Conservation (phyloP, 306 rosid species). For the Abrus precatorius region DNA sequence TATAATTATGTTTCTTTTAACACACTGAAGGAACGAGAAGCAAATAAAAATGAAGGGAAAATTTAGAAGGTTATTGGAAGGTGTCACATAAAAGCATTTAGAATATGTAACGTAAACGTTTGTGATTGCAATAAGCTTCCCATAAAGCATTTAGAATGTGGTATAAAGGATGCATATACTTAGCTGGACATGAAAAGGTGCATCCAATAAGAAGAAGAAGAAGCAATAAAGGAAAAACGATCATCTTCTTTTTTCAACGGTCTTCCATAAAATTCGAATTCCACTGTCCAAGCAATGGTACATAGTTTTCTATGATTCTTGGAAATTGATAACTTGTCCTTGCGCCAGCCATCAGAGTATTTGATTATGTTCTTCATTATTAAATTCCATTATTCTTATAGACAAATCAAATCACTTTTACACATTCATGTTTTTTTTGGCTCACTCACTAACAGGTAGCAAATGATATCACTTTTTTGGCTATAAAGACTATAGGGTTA, state of each 20-base stretch:
- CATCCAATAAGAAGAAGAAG: slow-evolving; percentile 14
- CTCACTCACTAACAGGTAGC: neutral
- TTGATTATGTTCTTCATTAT: slow-evolving; percentile 32
- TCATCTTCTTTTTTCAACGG: slow-evolving; percentile 51
- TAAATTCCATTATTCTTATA: slow-evolving; percentile 13
- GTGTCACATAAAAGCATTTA: too few species aligned
- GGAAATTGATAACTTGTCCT: slow-evolving; percentile 42
- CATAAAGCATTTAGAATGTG: slow-evolving; percentile 36
- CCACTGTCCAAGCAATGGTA: neutral
- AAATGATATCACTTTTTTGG: neutral
- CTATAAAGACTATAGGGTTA: neutral
- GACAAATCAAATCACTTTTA: slow-evolving; percentile 11
- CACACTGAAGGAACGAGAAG: neutral
- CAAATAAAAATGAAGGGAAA: neutral
- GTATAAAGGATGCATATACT: too few species aligned
- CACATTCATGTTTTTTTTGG: too few species aligned
- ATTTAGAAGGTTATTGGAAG: too few species aligned
- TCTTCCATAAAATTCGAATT: slow-evolving; percentile 56
- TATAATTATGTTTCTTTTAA: too few species aligned
- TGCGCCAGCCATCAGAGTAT: slow-evolving; percentile 10
- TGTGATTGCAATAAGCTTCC: neutral
- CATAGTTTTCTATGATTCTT: slow-evolving; percentile 11
- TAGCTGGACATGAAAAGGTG: slow-evolving; percentile 54
- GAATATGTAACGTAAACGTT: slow-evolving; percentile 10
- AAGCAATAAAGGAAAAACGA: neutral